Base-by-base conservation (phyloP, 129 eudicot genomes). In the Saussurea involucrata region DNA sequence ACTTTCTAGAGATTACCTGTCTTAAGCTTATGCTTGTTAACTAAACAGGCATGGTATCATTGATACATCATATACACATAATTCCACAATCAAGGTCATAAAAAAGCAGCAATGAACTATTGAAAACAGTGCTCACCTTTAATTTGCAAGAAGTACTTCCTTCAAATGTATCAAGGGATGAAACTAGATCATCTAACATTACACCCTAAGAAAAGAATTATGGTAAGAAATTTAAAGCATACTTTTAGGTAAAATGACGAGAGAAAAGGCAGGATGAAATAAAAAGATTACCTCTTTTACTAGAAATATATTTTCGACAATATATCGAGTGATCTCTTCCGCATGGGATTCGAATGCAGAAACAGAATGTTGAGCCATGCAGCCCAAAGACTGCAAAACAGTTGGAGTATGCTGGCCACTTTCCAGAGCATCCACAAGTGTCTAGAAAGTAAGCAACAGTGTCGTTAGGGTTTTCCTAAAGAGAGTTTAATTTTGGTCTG, bases 331-430 rank as follows among this genome's bases (percentile, higher is more conserved):
- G 82, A 92, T 85, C 76, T 79, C 89, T 61, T 85, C 80, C 33
- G 80, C 90, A 25, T 83, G 90, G 63, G 85, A 58, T 76, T 95
- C 95, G 82, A 86, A 88, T 67, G 91, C 69, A 69, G 87, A 75
- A 76, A 80, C 73, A 28, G 83, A 88, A 85, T 87, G 85, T 75
- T 90, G 97, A 17, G 96, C 92, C 74, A 92, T 27, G 80, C 92
- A 89, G 67, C 99, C 97, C 83, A 92, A 84, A 44, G 99, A 90
- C 82, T 95, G 95, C 89, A 95, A 76, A 44, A 86, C 85, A n/a
- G 96, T 85, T 12, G 93, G 96, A 76, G 80, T 68, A 61, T 90
- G 83, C 82, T 82, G 77, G 76, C 91, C 90, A 66, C 72, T 53
- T 61, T 74, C 78, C 69, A 95, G 87, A 68, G 92, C 90, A 76